Base-by-base conservation (phyloP, 2,329 filamentous ascomycete genomes). In the Domatiomyces catenatus region DNA sequence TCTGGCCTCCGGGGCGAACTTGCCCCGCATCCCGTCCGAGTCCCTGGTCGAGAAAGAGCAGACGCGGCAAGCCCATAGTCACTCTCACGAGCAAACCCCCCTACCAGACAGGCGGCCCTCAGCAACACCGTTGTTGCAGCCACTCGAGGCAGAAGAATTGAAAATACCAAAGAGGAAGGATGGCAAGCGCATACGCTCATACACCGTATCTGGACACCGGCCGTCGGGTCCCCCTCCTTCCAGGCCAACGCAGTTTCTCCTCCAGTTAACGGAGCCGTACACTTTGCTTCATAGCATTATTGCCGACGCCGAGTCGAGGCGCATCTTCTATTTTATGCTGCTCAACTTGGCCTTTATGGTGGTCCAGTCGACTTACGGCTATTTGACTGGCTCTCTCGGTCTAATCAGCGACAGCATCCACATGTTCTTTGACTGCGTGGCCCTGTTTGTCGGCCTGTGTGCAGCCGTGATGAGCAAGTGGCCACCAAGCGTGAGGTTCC, bases 401-500 rank as follows among this genome's bases (percentile, higher is more conserved):
- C 75, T 98, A n/a, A 77, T 98, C 17, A 94, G 88, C 58, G 92
- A 98, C 67, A 96, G 89, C 61, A 92, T 98, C 56, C 92, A 98
- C 69, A 98, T 98, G 92, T 90, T 98, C 62, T 96, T 98, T 61
- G 92, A 98, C 67, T 98, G 92, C 59, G 81, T 95, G 36, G 92
- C 90, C 18, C 75, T 98, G 24, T 79, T 86, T 1, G 88, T 98
- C 36, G 92, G 92, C 8, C 73, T 98, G 8, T 83, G 90, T 59
- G 92, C 92, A 24, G 84, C 90, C 1, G 88, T 98, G 5, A 86
- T 94, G 73, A 92, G 86, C 68, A 96, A 96, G 67, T 95, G 92
- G 89, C 88, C 89, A 1, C 84, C 88, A 0, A 94, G 84, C 63
- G 75, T 84, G 52, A 76, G 82, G 18, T 96, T 94, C 60, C 92